A percentile compares a stretch with the other conserved stretches of the same genome.
phyloP scores from a whole-genome alignment of 306 rosid species.

The Dalbergia cochinchinensis region DNA sequence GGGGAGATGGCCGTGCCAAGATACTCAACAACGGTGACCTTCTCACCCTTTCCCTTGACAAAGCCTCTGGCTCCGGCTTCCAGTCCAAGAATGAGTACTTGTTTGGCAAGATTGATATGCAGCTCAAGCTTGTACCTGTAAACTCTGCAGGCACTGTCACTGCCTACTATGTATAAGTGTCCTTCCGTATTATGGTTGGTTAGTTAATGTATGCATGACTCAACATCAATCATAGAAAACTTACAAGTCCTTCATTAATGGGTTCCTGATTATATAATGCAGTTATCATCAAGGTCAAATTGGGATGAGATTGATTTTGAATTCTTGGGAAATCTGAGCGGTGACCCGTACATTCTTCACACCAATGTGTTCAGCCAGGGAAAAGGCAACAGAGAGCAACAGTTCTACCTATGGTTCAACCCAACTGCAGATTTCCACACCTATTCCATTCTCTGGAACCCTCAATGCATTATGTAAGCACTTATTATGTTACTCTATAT shows the following conservation, averaged over 20 bases:
- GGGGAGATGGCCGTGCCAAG: slow-evolving; percentile 71
- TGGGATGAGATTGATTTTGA: slow-evolving; percentile 90
- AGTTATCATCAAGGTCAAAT: slow-evolving; percentile 68
- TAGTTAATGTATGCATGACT: too few relatives aligned
- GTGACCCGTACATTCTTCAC: slow-evolving; percentile 78
- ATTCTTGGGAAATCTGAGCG: slow-evolving; percentile 79
- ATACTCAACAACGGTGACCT: slow-evolving; percentile 57
- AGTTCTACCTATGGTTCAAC: slow-evolving; percentile 81
- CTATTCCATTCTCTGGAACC: slow-evolving; percentile 78
- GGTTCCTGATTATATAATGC: background rate
- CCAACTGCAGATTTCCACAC: slow-evolving; percentile 75
- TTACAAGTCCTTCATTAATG: too few relatives aligned
- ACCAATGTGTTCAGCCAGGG: slow-evolving; percentile 79
- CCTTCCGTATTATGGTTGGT: background rate
- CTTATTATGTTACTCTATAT: too few relatives aligned
- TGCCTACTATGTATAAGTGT: slow-evolving; percentile 67
- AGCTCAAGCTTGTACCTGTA: slow-evolving; percentile 72
- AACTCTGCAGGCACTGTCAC: slow-evolving; percentile 84
- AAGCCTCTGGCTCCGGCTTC: slow-evolving; percentile 66
- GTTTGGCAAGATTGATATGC: slow-evolving; percentile 71
- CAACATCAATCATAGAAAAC: too few relatives aligned
- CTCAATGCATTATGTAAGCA: slow-evolving; percentile 64
- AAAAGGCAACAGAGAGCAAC: slow-evolving; percentile 74
- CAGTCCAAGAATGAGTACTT: slow-evolving; percentile 67
- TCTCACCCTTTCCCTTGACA: slow-evolving; percentile 68